Evolutionary conservation across 176 grass and related monocot genomes (phyloP).

Genomic region (Alopecurus myosuroides): DNA sequence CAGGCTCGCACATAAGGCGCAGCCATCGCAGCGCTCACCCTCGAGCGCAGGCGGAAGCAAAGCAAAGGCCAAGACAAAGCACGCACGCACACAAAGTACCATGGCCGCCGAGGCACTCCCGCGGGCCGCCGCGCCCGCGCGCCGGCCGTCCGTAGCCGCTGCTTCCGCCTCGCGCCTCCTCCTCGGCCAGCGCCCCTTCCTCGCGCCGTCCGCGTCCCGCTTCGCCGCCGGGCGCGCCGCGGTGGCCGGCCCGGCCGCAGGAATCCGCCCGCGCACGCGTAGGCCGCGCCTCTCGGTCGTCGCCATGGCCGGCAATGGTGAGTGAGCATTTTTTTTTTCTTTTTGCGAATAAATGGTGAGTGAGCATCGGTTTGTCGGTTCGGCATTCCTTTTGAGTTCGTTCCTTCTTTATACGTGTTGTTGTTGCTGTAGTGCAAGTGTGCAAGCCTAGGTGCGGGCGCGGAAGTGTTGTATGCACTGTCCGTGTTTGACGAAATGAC

Average conservation of each 20-base stretch:
- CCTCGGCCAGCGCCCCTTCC: conserved; percentile 58
- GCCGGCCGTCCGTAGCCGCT: conserved; percentile 27
- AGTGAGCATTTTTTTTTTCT: no score
- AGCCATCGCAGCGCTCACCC: background rate
- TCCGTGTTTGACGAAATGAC: conserved; percentile 45
- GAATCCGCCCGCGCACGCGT: conserved; percentile 31
- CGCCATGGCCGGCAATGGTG: conserved; percentile 77
- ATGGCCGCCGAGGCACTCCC: conserved; percentile 64
- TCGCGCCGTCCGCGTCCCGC: conserved; percentile 22
- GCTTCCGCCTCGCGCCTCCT: conserved; percentile 46
- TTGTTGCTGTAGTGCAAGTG: background rate
- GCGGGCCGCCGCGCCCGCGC: conserved; percentile 29
- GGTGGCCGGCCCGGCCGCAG: conserved; percentile 32
- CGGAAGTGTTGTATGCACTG: background rate
- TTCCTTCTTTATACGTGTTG: background rate
- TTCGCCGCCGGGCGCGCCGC: conserved; percentile 25
- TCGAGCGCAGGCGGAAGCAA: conserved; percentile 14
- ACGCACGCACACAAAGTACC: background rate
- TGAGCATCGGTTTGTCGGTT: background rate
- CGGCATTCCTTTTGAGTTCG: background rate
- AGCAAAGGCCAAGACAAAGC: background rate
- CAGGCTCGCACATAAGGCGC: conserved; percentile 1
- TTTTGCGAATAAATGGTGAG: no score
- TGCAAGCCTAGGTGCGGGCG: background rate
- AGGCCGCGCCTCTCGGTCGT: conserved; percentile 55